phyloP scores from a whole-genome alignment of 1,284 basidiomycete genomes.

The Apiotrichum gracile region DNA sequence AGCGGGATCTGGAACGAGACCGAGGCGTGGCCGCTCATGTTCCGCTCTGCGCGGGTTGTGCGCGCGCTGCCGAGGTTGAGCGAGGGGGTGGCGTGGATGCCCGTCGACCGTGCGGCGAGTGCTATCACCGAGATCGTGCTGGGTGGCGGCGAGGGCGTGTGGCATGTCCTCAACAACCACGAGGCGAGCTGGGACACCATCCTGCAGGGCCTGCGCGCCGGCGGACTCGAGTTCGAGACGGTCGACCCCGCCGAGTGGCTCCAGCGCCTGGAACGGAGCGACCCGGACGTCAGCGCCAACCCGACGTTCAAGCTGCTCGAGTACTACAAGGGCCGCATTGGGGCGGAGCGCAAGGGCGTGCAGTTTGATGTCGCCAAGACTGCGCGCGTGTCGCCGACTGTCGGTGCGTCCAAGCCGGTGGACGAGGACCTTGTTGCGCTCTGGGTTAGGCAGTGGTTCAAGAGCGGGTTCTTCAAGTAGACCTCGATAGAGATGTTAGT shows the following conservation, averaged over 20 bases:
- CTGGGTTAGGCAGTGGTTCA: slow-evolving; percentile 35
- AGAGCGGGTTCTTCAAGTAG: slow-evolving; percentile 31
- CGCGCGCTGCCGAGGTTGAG: slow-evolving; percentile 51
- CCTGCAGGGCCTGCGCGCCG: slow-evolving; percentile 56
- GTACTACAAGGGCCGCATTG: slow-evolving; percentile 33
- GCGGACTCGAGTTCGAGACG: slow-evolving; percentile 66
- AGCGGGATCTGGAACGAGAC: slow-evolving; percentile 59
- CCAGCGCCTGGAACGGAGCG: slow-evolving; percentile 47
- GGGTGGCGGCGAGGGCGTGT: slow-evolving; percentile 48
- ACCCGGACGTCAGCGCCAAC: slow-evolving; percentile 50
- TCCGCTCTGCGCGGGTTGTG: slow-evolving; percentile 48
- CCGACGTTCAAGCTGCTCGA: slow-evolving; percentile 53
- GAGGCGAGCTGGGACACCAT: slow-evolving; percentile 54
- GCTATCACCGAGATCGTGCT: slow-evolving; percentile 54
- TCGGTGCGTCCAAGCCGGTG: slow-evolving; percentile 20
- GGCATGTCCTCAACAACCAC: slow-evolving; percentile 62
- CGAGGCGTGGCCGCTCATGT: slow-evolving; percentile 52
- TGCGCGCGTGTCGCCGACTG: slow-evolving; percentile 24
- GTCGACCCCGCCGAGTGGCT: slow-evolving; percentile 60
- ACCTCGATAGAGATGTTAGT: neutral
- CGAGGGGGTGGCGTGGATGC: slow-evolving; percentile 56
- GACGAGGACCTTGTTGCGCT: slow-evolving; percentile 26
- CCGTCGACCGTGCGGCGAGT: slow-evolving; percentile 55
- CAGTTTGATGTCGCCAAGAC: slow-evolving; percentile 31
- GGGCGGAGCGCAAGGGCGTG: slow-evolving; percentile 22